Conservation (phyloP, 2,329 filamentous ascomycete genomes). For the Neonectria ditissima region DNA sequence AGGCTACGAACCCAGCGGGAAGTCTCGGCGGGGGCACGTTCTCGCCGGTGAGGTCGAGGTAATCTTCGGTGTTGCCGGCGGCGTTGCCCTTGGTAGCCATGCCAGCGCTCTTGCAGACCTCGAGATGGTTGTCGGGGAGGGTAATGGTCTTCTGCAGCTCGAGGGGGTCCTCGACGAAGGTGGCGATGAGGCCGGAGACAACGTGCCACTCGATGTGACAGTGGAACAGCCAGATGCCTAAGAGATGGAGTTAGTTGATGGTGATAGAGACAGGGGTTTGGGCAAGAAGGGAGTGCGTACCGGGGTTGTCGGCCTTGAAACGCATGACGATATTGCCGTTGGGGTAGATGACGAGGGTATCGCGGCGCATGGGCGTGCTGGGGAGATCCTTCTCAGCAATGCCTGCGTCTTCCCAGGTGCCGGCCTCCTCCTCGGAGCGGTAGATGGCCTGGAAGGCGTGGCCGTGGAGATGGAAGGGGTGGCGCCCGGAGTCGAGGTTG, state of each 20-base stretch:
- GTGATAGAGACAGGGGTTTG: background rate
- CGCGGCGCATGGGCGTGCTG: slow-evolving; percentile 72
- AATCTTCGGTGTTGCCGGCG: slow-evolving; percentile 74
- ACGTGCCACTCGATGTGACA: slow-evolving; percentile 87
- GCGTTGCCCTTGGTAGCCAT: slow-evolving; percentile 75
- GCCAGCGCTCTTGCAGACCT: slow-evolving; percentile 65
- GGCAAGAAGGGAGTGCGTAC: slow-evolving; percentile 48
- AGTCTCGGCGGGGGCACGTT: slow-evolving; percentile 66
- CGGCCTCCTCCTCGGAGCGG: slow-evolving; percentile 69
- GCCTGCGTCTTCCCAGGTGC: slow-evolving; percentile 62
- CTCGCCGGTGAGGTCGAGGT: slow-evolving; percentile 73
- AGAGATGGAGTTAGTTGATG: background rate
- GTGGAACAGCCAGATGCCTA: slow-evolving; percentile 78
- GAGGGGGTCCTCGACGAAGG: slow-evolving; percentile 72
- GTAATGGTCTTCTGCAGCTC: slow-evolving; percentile 70
- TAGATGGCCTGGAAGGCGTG: slow-evolving; percentile 78
- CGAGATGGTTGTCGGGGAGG: slow-evolving; percentile 71
- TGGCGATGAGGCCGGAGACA: slow-evolving; percentile 71
- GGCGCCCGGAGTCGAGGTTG: slow-evolving; percentile 77
- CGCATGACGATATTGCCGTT: slow-evolving; percentile 77
- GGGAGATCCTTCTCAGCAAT: slow-evolving; percentile 61
- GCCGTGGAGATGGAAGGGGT: slow-evolving; percentile 85
- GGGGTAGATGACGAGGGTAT: slow-evolving; percentile 75
- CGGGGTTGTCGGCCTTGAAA: slow-evolving; percentile 75
- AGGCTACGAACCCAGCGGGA: slow-evolving; percentile 67